Percentiles rank a stretch among this genome's conserved stretches.
Conservation (phyloP, 768 basidiomycete species). For the Suillus ampliporus region DNA sequence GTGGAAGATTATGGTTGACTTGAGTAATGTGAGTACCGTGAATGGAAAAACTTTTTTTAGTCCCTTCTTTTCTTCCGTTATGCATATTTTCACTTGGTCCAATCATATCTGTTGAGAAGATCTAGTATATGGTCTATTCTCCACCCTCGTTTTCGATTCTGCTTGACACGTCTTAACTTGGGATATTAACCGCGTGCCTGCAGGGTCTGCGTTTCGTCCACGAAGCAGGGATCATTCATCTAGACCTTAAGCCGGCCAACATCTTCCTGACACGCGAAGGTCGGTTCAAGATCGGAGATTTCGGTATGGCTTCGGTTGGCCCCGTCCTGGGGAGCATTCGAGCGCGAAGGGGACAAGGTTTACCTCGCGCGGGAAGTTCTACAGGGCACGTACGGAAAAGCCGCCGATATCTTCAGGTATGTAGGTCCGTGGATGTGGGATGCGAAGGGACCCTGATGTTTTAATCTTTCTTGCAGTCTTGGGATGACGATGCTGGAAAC, state of each 20-base stretch:
- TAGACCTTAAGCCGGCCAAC: conserved; percentile 98
- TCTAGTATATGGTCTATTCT: background rate
- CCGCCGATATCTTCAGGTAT: conserved; percentile 97
- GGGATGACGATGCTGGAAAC: conserved; percentile 97
- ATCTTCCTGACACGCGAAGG: conserved; percentile 90
- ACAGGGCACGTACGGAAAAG: conserved; percentile 88
- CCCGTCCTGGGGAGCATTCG: conserved; percentile 68
- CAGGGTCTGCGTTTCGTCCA: conserved; percentile 92
- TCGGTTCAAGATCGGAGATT: conserved; percentile 95
- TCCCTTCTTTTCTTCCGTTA: conserved; percentile 11
- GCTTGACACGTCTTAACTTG: conserved; percentile 31
- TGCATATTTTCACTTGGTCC: background rate
- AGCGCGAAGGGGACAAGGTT: conserved; percentile 95
- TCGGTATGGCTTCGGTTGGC: conserved; percentile 99
- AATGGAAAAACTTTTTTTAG: conserved; percentile 11
- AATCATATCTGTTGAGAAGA: background rate
- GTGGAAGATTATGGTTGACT: conserved; percentile 94
- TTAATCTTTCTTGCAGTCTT: conserved; percentile 68
- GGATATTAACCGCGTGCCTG: conserved; percentile 15
- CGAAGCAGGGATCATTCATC: conserved; percentile 85
- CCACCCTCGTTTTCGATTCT: background rate
- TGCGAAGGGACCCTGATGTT: conserved; percentile 13
- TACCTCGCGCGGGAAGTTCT: conserved; percentile 97
- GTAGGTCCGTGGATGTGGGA: conserved; percentile 32
- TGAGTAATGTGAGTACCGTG: conserved; percentile 74